Conservation (phyloP, 2,329 filamentous ascomycete genomes). For the Curvularia hawaiiensis region DNA sequence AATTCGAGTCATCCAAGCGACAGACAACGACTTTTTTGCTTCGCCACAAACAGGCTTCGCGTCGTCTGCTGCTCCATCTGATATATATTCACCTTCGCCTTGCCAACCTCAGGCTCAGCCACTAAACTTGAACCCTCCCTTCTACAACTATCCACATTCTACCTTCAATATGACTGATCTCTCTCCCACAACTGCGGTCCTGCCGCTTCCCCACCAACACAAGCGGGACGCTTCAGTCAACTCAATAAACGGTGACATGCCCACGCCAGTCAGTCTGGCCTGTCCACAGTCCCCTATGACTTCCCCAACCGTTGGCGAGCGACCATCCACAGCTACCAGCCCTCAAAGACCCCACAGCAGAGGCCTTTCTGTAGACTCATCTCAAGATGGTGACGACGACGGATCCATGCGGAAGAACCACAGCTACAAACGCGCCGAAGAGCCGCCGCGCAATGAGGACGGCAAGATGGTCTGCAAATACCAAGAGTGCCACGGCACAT, state of each 20-base stretch:
- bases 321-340: constrained; percentile 29
- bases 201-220: constrained; percentile 35
- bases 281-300: constrained; percentile 36
- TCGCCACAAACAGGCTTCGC: constrained; percentile 41
- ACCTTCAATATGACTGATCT: constrained; percentile 33
- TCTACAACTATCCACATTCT: constrained; percentile 20
- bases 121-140: constrained; percentile 29
- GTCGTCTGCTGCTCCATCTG: constrained; percentile 23
- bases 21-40: constrained; percentile 36
- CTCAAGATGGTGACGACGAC: constrained; percentile 37
- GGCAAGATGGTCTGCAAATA: constrained; percentile 78
- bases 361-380: constrained; percentile 38
- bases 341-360: constrained; percentile 26
- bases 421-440: constrained; percentile 50
- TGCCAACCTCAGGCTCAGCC: constrained; percentile 39
- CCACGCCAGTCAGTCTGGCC: constrained; percentile 43
- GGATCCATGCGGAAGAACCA: constrained; percentile 44
- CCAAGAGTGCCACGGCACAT: constrained; percentile 69
- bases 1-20: constrained; percentile 40
- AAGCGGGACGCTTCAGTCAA: constrained; percentile 40
- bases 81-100: constrained; percentile 37
- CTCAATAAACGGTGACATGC: constrained; percentile 38
- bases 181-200: constrained; percentile 27
- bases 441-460: constrained; percentile 66
- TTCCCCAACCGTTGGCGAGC: constrained; percentile 33